These are phyloP conservation scores for Xylariaceae sp. DNA, from an alignment of 2,329 filamentous ascomycete genomes.

Conservation along the genomic window DNA sequence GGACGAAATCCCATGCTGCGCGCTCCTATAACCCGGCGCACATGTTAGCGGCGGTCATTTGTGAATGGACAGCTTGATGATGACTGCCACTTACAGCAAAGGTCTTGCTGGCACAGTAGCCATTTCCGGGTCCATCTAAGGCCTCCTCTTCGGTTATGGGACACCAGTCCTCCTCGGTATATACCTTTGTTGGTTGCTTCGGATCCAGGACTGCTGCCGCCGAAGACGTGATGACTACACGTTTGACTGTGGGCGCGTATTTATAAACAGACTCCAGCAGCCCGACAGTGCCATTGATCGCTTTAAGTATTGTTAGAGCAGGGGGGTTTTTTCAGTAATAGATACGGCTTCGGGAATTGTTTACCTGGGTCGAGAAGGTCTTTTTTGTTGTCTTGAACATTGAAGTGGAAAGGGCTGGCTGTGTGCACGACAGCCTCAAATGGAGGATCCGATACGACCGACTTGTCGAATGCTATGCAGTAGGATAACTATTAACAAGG, in stretches of 20 bases:
- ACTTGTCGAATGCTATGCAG: slow-evolving; percentile 64
- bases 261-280: slow-evolving; percentile 64
- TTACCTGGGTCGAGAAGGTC: slow-evolving; percentile 37
- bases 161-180: slow-evolving; percentile 47
- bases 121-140: slow-evolving; percentile 25
- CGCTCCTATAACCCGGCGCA: slow-evolving; percentile 7
- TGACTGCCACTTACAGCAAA: slow-evolving; percentile 40
- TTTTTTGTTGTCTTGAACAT: slow-evolving; percentile 42
- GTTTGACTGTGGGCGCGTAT: slow-evolving; percentile 55
- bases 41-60: no score
- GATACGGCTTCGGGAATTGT: not conserved
- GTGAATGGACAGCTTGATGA: no score
- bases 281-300: slow-evolving; percentile 56
- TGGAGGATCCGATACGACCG: slow-evolving; percentile 41
- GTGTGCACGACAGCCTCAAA: slow-evolving; percentile 53
- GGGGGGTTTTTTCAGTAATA: not conserved
- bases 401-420: slow-evolving; percentile 53
- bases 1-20: slow-evolving; percentile 48
- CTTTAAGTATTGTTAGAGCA: slow-evolving; percentile 42
- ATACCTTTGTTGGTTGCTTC: slow-evolving; percentile 37
- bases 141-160: slow-evolving; percentile 41
- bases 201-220: slow-evolving; percentile 45
- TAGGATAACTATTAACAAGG: not conserved
- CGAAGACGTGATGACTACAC: slow-evolving; percentile 60
- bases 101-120: slow-evolving; percentile 42